phyloP scores from a whole-genome alignment of 768 basidiomycete genomes.

The Lactarius akahatsu region DNA sequence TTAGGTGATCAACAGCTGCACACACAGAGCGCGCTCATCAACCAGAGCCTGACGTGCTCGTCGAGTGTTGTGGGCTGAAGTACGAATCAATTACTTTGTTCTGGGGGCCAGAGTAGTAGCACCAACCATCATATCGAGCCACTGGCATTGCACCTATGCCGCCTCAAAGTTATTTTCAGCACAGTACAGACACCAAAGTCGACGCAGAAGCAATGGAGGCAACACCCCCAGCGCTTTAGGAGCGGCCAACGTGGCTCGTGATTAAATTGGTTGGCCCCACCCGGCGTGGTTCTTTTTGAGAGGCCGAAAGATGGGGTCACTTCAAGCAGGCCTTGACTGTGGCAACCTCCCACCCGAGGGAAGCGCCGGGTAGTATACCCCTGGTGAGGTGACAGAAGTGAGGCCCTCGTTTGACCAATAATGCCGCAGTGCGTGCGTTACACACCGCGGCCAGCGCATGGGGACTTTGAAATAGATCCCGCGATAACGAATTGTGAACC shows the following conservation, averaged over 20 bases:
- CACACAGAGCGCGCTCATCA: neutral
- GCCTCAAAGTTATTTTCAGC: neutral
- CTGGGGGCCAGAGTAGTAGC: neutral
- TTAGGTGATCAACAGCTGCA: neutral
- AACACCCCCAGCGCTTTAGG: neutral
- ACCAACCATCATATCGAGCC: neutral
- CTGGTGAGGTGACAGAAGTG: too few relatives aligned
- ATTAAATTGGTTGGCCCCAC: neutral
- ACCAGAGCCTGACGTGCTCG: neutral
- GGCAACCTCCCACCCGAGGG: too few relatives aligned
- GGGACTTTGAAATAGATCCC: neutral
- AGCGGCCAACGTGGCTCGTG: neutral
- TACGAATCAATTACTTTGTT: neutral
- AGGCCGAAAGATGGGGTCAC: neutral
- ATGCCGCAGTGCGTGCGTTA: too few relatives aligned
- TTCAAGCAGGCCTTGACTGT: neutral
- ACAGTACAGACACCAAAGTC: neutral
- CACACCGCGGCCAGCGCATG: neutral
- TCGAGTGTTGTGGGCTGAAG: neutral
- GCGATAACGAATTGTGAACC: neutral
- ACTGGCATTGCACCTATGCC: neutral
- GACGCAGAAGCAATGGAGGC: neutral
- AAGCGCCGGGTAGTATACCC: too few relatives aligned
- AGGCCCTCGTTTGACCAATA: too few relatives aligned
- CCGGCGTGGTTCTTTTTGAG: neutral